Evolutionary conservation across 768 basidiomycete genomes (phyloP), one percentile per base, ranked within the genome.

Genomic region (Boletales sp.): DNA sequence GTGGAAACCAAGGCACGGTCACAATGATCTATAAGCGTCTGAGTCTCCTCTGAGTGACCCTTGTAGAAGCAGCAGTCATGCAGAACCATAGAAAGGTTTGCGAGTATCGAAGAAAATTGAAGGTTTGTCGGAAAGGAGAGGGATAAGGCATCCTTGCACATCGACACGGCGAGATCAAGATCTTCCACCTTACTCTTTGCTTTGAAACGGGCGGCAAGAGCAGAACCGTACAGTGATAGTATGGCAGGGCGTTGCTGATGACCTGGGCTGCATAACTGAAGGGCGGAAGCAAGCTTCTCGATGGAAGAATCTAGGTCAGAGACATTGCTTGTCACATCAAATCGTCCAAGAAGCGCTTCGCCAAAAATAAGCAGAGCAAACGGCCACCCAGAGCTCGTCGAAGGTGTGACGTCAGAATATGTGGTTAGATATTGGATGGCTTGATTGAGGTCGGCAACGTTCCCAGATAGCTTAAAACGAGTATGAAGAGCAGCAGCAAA

Each of bases 341-440:
- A 64, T 10, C 54, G 56, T 2, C 12, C 28, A 18, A 46, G 1
- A 7, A 61, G 36, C 2, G 44, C 36, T 3, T n/a, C 8, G 12
- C 54, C 54, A 2, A 64, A 61, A 21, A 2, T 42, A 31, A 45
- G 14, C 34, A 61, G 53, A 33, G 61, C 56, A 39, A 32, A 30
- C 6, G 41, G 41, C n/a, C 51, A 51, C 25, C 52, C 40, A 30
- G 32, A n/a, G 28, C 48, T 53, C 4, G 51, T 46, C 3, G 18
- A 11, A 19, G 53, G 51, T 33, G 51, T 53, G 28, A 66, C 58
- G n/a, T 37, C 37, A 14, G 52, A 51, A 15, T 58, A 63, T 19
- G 45, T 46, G 30, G 46, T 54, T 28, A 64, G 41, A 31, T 53
- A 58, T 38, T 44, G 49, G 40, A 70, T 62, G 13, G 62, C 57